Evolutionary conservation across 129 eudicot genomes (phyloP), one percentile per base, ranked within the genome.

Genomic region (Pseudognaphalium luteoalbum): DNA sequence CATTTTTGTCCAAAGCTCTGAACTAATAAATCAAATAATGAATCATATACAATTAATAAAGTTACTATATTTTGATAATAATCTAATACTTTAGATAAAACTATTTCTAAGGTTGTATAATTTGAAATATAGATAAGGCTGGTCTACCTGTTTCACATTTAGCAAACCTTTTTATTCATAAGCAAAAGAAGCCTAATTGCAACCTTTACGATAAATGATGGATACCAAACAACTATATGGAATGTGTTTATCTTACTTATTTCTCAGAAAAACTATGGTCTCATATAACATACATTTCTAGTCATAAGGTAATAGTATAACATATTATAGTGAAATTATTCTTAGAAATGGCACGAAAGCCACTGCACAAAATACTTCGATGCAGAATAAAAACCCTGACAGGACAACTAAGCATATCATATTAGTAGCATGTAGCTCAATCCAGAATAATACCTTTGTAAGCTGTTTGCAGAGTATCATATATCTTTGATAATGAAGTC

Each of bases 401-500:
- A 14, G 30, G 63, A 72, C 17, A 65, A 74, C 9, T 52, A 72
- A 21, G 39, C 6, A 64, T 63, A 25, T 47, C 54, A 61, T 2
- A 33, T 8, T 29, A 71, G 41, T 65, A 66, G 28, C 28, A 25
- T 25, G 28, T 25, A 25, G 54, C 19, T 57, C 29, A 15, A 73
- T 59, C 6, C 6, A 62, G 21, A 61, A 68, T 33, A 61, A 9
- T 34, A 91, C 97, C 97, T 87, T 80, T 76, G 72, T 87, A 85
- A n/a, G 81, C 84, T 65, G 75, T 65, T 74, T 81, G 89, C 71
- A 89, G 71, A 63, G 87, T 60, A 19, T 85, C 89, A 78, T 87
- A 83, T 72, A 80, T 80, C 80, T 87, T 91, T 65, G 90, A 85
- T 68, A 89, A 71, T 68, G 89, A 75, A 62, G 76, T 72, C 79